Evolutionary conservation across 208 protist species (phyloP).

Genomic region (Phytomonas sp.): DNA sequence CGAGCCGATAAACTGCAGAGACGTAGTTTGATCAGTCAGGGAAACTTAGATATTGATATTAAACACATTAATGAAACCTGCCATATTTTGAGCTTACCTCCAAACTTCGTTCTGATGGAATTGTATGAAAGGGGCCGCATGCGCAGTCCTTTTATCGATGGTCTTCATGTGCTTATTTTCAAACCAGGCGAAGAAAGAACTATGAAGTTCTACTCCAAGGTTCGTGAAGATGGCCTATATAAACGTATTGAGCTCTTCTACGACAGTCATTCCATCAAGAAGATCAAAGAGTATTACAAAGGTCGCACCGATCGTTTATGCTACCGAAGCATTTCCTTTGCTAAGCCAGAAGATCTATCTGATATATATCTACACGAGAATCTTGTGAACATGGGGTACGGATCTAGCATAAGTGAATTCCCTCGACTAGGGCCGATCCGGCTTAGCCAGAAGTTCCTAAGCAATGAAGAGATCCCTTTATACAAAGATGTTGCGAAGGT

Average conservation of each 20-base stretch:
- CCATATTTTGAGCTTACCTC: conserved; percentile 8
- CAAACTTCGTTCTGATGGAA: conserved; percentile 29
- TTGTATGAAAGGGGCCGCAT: conserved; percentile 79
- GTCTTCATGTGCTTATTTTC: conserved; percentile 56
- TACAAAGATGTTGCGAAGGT: conserved; percentile 5
- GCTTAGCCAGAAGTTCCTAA: conserved; percentile 79
- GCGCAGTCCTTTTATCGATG: conserved; percentile 44
- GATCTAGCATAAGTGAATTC: conserved; percentile 28
- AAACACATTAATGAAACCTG: neutral
- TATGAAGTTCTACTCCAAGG: conserved; percentile 83
- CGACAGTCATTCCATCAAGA: conserved; percentile 41
- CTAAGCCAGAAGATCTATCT: conserved; percentile 26
- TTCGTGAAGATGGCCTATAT: conserved; percentile 75
- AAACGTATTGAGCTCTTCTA: conserved; percentile 71
- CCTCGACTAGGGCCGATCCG: conserved; percentile 67
- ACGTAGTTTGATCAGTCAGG: neutral
- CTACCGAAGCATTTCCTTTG: conserved; percentile 70
- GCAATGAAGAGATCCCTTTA: conserved; percentile 8
- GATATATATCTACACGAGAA: conserved; percentile 22
- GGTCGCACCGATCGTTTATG: conserved; percentile 58
- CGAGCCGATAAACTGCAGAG: conserved; percentile 69
- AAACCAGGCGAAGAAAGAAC: conserved; percentile 55
- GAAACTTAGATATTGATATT: conserved; percentile 12
- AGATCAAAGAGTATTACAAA: conserved; percentile 84
- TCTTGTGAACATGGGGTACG: conserved; percentile 18